Evolutionary conservation across 495 filamentous ascomycete genomes (phyloP).

Genomic region (Neurospora sp.): DNA sequence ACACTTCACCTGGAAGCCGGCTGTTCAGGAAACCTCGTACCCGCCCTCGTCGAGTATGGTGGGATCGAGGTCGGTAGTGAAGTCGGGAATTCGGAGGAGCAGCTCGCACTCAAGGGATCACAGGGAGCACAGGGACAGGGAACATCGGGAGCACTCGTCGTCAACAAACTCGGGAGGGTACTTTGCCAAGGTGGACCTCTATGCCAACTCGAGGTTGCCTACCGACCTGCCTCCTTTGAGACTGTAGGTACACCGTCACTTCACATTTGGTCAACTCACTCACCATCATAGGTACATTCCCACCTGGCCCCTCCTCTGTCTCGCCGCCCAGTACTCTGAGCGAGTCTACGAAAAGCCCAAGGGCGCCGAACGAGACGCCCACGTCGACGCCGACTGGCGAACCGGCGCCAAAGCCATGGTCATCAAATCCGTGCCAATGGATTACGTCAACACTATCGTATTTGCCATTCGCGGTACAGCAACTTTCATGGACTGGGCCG

Average conservation of each 20-base stretch:
- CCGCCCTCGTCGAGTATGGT: background rate
- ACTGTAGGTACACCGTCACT: constrained; percentile 36
- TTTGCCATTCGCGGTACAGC: constrained; percentile 73
- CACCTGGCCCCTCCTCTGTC: constrained; percentile 60
- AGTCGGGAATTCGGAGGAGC: constrained; percentile 15
- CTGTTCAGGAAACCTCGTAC: background rate
- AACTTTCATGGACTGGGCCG: constrained; percentile 74
- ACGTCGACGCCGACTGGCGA: constrained; percentile 57
- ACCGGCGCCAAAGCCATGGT: constrained; percentile 75
- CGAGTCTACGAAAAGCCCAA: constrained; percentile 57
- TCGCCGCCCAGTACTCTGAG: constrained; percentile 66
- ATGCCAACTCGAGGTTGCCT: constrained; percentile 69
- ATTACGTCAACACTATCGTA: constrained; percentile 65
- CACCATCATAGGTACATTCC: constrained; percentile 45
- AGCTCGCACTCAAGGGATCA: background rate
- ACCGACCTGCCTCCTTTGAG: constrained; percentile 52
- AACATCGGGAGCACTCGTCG: constrained; percentile 28
- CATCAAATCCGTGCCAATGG: constrained; percentile 64
- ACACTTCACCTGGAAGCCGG: constrained; percentile 36
- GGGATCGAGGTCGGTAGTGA: constrained; percentile 1
- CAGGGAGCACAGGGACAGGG: constrained; percentile 22
- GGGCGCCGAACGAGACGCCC: constrained; percentile 49
- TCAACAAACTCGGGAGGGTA: constrained; percentile 36
- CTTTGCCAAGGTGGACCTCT: constrained; percentile 69
- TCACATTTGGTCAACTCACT: background rate